phyloP scores from a whole-genome alignment of 1,139 yeast species.

The Candida labiduridarum region DNA sequence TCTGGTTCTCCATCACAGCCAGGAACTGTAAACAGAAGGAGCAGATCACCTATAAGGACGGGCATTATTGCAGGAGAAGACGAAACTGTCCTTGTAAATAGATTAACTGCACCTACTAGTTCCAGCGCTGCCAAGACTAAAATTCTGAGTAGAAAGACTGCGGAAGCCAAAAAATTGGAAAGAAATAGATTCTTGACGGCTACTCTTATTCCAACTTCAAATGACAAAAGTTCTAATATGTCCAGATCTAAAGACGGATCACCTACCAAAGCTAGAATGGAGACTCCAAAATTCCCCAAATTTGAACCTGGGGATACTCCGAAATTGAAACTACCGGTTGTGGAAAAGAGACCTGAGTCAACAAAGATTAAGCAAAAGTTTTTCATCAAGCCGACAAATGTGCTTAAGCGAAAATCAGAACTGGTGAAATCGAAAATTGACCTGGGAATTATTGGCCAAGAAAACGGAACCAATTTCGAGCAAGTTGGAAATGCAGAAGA shows the following conservation, averaged over 20 bases:
- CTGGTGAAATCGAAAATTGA: background rate
- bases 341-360: constrained; percentile 34
- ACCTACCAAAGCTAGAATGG: constrained; percentile 6
- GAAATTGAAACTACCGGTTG: constrained; percentile 31
- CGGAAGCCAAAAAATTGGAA: constrained; percentile 10
- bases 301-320: constrained; percentile 23
- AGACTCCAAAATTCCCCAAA: constrained; percentile 13
- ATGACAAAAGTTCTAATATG: background rate
- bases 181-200: constrained; percentile 42
- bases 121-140: constrained; percentile 32
- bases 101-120: constrained; percentile 31
- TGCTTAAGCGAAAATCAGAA: constrained; percentile 21
- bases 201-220: constrained; percentile 22
- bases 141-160: constrained; percentile 2
- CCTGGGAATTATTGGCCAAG: background rate
- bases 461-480: background rate
- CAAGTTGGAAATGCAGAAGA: background rate
- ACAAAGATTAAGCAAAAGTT: constrained; percentile 22
- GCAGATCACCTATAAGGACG: constrained; percentile 3
- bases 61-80: constrained; percentile 1
- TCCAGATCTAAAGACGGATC: constrained; percentile 5
- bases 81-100: constrained; percentile 12
- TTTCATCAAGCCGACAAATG: constrained; percentile 23
- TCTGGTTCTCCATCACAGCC: constrained; percentile 4
- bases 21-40: background rate